These are phyloP conservation scores for Russula olivacea DNA, from an alignment of 768 basidiomycete genomes.

Conservation along the genomic window DNA sequence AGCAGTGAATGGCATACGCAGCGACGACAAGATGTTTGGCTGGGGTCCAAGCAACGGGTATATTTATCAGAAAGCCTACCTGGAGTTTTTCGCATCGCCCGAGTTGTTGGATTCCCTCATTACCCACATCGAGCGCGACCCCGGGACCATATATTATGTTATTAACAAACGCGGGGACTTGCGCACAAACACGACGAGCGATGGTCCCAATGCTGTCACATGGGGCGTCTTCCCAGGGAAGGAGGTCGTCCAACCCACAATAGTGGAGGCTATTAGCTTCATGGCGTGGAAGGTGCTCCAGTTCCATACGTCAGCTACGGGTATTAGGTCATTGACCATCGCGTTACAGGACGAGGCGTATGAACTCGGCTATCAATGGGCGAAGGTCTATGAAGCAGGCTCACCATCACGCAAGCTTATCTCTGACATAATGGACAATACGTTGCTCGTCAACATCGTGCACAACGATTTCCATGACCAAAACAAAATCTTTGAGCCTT, in stretches of 20 bases:
- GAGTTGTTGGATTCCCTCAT: slow-evolving; percentile 66
- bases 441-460: slow-evolving; percentile 88
- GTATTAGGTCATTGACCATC: neutral
- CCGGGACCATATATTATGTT: slow-evolving; percentile 91
- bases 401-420: slow-evolving; percentile 74
- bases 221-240: slow-evolving; percentile 99
- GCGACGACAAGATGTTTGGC: slow-evolving; percentile 79
- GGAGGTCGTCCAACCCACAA: slow-evolving; percentile 92
- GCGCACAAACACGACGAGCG: slow-evolving; percentile 88
- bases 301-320: neutral
- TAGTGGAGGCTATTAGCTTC: slow-evolving; percentile 95
- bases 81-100: slow-evolving; percentile 90
- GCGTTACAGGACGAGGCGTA: slow-evolving; percentile 81
- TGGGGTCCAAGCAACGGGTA: slow-evolving; percentile 95
- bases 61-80: slow-evolving; percentile 96
- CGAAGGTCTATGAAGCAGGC: slow-evolving; percentile 71
- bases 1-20: slow-evolving; percentile 83
- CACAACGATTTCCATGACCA: slow-evolving; percentile 91
- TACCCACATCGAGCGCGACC: slow-evolving; percentile 77
- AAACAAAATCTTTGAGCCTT: slow-evolving; percentile 81
- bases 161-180: slow-evolving; percentile 95
- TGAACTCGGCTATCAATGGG: slow-evolving; percentile 90
- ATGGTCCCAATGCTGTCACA: slow-evolving; percentile 97
- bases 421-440: slow-evolving; percentile 70
- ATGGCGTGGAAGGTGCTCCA: slow-evolving; percentile 90